phyloP scores from a whole-genome alignment of 345 rosid species.

The Eucalyptus polybractea region DNA sequence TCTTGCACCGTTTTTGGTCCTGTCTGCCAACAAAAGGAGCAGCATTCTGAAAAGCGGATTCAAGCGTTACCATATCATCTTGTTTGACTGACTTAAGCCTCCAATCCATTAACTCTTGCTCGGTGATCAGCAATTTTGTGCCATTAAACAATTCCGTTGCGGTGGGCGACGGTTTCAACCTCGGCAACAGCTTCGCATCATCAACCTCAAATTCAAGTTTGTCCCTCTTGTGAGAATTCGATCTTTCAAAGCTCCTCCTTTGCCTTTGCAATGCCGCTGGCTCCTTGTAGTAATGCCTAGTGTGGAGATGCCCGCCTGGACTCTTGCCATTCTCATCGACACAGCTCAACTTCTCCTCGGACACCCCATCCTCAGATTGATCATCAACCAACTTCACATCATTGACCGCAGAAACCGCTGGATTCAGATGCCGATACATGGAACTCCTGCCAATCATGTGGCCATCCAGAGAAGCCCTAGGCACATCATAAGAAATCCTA shows the following conservation, averaged over 20 bases:
- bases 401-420: slow-evolving; percentile 39
- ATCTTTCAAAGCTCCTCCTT: slow-evolving; percentile 12
- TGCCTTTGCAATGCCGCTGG: background rate
- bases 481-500: slow-evolving; percentile 31
- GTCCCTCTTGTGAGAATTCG: background rate
- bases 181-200: slow-evolving; percentile 4
- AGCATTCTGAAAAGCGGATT: background rate
- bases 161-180: slow-evolving; percentile 30
- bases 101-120: slow-evolving; percentile 36
- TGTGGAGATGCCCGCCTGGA: slow-evolving; percentile 17
- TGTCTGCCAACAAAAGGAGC: background rate
- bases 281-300: slow-evolving; percentile 10
- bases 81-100: slow-evolving; percentile 15
- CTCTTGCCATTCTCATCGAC: background rate
- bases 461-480: slow-evolving; percentile 83
- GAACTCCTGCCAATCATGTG: slow-evolving; percentile 35
- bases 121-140: slow-evolving; percentile 42
- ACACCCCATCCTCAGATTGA: background rate
- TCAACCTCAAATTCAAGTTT: slow-evolving; percentile 8
- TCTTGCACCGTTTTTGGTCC: background rate
- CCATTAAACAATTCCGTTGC: slow-evolving; percentile 29
- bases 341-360: slow-evolving; percentile 9
- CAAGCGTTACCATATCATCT: background rate
- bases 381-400: slow-evolving; percentile 24
- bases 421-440: slow-evolving; percentile 19